Evolutionary conservation across 1,139 yeast species (phyloP).

Genomic region (Saccharomyces hybrid): DNA sequence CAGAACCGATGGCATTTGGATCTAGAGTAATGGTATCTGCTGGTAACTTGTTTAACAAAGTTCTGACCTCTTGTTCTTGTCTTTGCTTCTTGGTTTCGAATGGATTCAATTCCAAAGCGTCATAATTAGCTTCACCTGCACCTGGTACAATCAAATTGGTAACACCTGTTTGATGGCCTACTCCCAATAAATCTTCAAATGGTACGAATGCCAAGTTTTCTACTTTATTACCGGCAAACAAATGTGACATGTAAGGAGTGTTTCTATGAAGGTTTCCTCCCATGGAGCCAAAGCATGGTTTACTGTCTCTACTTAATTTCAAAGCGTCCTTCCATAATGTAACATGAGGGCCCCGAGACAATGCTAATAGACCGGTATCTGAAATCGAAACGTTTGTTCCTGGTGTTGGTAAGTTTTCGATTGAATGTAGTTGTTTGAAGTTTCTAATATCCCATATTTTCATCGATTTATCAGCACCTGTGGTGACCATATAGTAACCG

Average conservation of each 20-base stretch:
- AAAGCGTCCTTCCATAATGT: constrained; percentile 79
- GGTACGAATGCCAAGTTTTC: constrained; percentile 74
- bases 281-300: constrained; percentile 36
- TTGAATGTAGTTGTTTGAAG: constrained; percentile 58
- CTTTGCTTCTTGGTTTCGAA: constrained; percentile 87
- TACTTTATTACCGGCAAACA: constrained; percentile 69
- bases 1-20: constrained; percentile 80
- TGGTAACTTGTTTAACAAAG: constrained; percentile 76
- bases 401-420: constrained; percentile 73
- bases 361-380: constrained; percentile 78
- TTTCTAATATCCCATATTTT: constrained; percentile 93
- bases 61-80: constrained; percentile 85
- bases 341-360: constrained; percentile 92
- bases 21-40: constrained; percentile 91
- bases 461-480: constrained; percentile 77
- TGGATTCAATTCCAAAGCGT: constrained; percentile 89
- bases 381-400: constrained; percentile 74
- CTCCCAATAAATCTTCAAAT: constrained; percentile 88
- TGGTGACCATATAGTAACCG: constrained; percentile 89
- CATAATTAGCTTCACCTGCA: constrained; percentile 96
- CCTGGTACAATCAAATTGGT: constrained; percentile 87
- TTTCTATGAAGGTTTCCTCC: constrained; percentile 33
- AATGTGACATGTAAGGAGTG: constrained; percentile 87
- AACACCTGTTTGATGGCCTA: constrained; percentile 75
- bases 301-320: constrained; percentile 36